phyloP scores from a whole-genome alignment of 805 yeast genomes.

The Ogataea pilisensis region DNA sequence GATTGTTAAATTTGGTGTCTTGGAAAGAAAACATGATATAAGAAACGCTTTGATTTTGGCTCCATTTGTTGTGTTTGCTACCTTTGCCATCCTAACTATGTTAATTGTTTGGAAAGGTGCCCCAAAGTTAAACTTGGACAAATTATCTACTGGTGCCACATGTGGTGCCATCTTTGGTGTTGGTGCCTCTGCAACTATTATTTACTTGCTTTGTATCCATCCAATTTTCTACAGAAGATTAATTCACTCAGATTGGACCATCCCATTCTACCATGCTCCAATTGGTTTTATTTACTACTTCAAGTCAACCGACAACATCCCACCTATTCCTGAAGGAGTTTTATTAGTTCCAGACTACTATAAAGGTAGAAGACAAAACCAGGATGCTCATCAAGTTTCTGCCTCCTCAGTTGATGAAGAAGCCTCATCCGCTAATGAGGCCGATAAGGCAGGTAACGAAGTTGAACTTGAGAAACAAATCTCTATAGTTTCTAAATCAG shows the following conservation, averaged over 20 bases:
- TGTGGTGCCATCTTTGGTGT: constrained; percentile 61
- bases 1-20: constrained; percentile 53
- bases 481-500: constrained; percentile 13
- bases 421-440: constrained; percentile 12
- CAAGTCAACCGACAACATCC: constrained; percentile 52
- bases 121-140: constrained; percentile 55
- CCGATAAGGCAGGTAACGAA: constrained; percentile 21
- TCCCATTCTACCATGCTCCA: constrained; percentile 51
- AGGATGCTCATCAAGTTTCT: no score
- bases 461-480: constrained; percentile 9
- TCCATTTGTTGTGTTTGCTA: constrained; percentile 56
- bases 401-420: constrained; percentile 1
- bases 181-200: constrained; percentile 49
- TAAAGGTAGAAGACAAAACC: constrained; percentile 50
- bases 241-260: constrained; percentile 61
- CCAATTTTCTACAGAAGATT: constrained; percentile 63
- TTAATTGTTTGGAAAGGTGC: constrained; percentile 80
- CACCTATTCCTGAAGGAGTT: constrained; percentile 63
- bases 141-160: constrained; percentile 49
- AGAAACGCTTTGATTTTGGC: constrained; percentile 54
- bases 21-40: constrained; percentile 53
- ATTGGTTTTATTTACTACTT: constrained; percentile 56
- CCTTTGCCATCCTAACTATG: constrained; percentile 66
- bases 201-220: constrained; percentile 51
- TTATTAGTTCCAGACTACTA: constrained; percentile 59